Base-by-base conservation (phyloP, 148 eudicot genomes). In the Talinum fruticosum region DNA sequence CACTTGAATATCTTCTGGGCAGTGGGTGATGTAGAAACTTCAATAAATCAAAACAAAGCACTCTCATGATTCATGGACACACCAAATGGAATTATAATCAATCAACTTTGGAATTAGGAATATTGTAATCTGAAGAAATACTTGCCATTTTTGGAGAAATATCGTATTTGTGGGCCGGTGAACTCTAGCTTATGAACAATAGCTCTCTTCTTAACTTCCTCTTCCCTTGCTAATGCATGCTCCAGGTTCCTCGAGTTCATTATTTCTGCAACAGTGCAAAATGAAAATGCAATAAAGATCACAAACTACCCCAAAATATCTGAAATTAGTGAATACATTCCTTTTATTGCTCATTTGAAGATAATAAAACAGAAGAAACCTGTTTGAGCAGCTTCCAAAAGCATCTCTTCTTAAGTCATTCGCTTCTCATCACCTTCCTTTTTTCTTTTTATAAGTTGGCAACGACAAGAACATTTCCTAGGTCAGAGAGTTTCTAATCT, bases 331-430 rank as follows among this genome's bases (percentile, higher is more conserved):
- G 21, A 69, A 19, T 34, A 8, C 5, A 15, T 18, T 57, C 23
- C 69, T 37, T 19, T 13, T 64, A 72, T 35, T 35, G 45, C 61
- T 35, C 45, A 76, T 33, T 67, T 62, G 21, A 3, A 65, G 51
- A 70, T 35, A 76, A 75, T 26, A 34, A 69, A 81, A 72, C 18
- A 29, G 65, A 70, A 23, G 71, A 69, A 66, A 94, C 98, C 98
- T 87, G 99, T 95, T 82, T 95, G 97, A 82, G 99, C 99, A 86
- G 99, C 99, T 87, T 95, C 99, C 74, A 95, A 80, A 82, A 95
- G 94, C 99, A 95, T 93, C 86, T 95, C 99, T 87, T 95, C 99
- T 84, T 95, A 97, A 61, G 90, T 86, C 93, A 95, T 89, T 86
- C 87, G 86, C 84, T 91, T 95, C 88, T 95, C 99, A 77, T 95